phyloP scores from a whole-genome alignment of 2,329 filamentous ascomycete species.

The Annulohypoxylon truncatum region DNA sequence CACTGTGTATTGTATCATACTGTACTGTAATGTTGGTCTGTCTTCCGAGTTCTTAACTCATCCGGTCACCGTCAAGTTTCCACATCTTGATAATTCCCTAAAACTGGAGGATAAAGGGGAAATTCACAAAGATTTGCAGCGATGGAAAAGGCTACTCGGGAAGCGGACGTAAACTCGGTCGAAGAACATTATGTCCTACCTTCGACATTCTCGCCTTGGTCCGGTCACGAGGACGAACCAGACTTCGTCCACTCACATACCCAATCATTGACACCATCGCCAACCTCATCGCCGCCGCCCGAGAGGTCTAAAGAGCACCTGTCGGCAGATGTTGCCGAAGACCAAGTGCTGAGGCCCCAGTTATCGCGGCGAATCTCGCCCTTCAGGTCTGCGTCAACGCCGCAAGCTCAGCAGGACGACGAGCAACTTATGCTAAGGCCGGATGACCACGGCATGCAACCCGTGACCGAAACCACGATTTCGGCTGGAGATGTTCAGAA shows the following conservation, averaged over 20 bases:
- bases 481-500: conserved; percentile 11
- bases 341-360: not conserved
- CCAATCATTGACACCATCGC: conserved; percentile 9
- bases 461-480: conserved; percentile 21
- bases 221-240: conserved; percentile 6
- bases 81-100: conserved; percentile 1
- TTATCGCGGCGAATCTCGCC: not conserved
- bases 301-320: conserved; percentile 5
- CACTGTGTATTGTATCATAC: not conserved
- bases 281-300: conserved; percentile 4
- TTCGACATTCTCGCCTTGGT: conserved; percentile 45
- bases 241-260: not conserved
- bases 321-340: not conserved
- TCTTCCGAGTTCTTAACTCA: not conserved
- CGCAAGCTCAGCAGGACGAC: not conserved
- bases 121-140: not conserved
- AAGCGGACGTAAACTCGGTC: conserved; percentile 1
- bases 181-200: conserved; percentile 36
- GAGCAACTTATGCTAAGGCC: conserved; percentile 22
- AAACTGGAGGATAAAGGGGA: not conserved
- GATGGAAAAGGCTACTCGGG: conserved; percentile 25
- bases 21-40: conserved; percentile 9
- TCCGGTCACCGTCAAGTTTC: conserved; percentile 7
- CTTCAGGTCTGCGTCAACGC: not conserved
- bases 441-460: conserved; percentile 16